These are phyloP conservation scores for Carex cristatella DNA, from an alignment of 176 grass and related monocot genomes.

Conservation along the genomic window DNA sequence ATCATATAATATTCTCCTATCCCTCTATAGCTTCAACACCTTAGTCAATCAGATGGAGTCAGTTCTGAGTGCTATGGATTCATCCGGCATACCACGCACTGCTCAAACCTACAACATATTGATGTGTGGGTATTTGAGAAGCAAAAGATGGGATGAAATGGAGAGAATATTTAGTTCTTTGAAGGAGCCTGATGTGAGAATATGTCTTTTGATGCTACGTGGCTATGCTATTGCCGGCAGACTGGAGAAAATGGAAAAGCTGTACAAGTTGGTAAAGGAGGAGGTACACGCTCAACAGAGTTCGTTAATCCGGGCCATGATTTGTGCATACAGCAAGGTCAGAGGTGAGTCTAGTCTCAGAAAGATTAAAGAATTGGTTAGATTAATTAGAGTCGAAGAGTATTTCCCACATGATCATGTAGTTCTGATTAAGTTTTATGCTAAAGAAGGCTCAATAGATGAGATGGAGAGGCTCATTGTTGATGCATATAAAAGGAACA, in stretches of 20 bases:
- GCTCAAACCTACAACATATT: slow-evolving; percentile 33
- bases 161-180: slow-evolving; percentile 23
- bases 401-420: slow-evolving; percentile 35
- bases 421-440: slow-evolving; percentile 42
- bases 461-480: slow-evolving; percentile 34
- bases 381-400: slow-evolving; percentile 25
- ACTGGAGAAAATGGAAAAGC: slow-evolving; percentile 41
- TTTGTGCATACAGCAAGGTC: slow-evolving; percentile 34
- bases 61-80: slow-evolving; percentile 28
- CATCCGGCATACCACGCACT: slow-evolving; percentile 22
- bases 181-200: slow-evolving; percentile 23
- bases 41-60: slow-evolving; percentile 36
- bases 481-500: slow-evolving; percentile 28
- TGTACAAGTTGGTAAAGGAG: slow-evolving; percentile 32
- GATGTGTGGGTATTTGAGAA: slow-evolving; percentile 33
- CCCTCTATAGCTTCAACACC: slow-evolving; percentile 26
- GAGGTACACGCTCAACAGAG: slow-evolving; percentile 10
- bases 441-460: slow-evolving; percentile 33
- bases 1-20: slow-evolving; percentile 42
- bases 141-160: slow-evolving; percentile 33
- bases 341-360: not conserved
- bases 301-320: slow-evolving; percentile 28
- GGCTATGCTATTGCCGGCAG: slow-evolving; percentile 32
- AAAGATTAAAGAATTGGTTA: slow-evolving; percentile 37
- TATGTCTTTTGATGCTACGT: slow-evolving; percentile 31